A percentile compares a stretch with the other conserved stretches of the same genome.
These are phyloP conservation scores for Geoglossum cookeanum DNA, from an alignment of 2,329 filamentous ascomycete genomes.

Conservation along the genomic window DNA sequence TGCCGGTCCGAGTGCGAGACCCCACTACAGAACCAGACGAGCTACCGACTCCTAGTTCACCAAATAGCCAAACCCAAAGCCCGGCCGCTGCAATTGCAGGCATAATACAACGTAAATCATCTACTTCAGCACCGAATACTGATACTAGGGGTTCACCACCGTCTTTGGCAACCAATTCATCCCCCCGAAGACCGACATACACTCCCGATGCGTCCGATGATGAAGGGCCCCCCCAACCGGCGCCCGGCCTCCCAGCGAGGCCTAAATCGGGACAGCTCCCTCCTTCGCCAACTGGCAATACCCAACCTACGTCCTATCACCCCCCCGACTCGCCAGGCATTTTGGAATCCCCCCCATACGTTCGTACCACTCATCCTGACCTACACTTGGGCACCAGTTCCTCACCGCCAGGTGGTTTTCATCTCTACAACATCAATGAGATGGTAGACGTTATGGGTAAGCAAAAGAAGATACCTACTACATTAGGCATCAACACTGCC, in stretches of 20 bases:
- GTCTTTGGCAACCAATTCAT: conserved; percentile 32
- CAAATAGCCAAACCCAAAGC: conserved; percentile 9
- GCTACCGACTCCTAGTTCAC: conserved; percentile 21
- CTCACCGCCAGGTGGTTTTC: conserved; percentile 58
- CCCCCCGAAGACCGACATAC: conserved; percentile 33
- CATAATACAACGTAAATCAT: conserved; percentile 31
- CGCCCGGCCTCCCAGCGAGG: conserved; percentile 36
- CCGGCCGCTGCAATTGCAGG: conserved; percentile 31
- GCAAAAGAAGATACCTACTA: conserved; percentile 97
- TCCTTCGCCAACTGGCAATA: conserved; percentile 25
- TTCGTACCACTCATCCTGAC: conserved; percentile 25
- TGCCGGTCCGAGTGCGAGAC: conserved; percentile 9
- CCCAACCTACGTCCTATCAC: conserved; percentile 6
- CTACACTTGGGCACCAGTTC: conserved; percentile 24
- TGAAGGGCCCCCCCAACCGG: conserved; percentile 37
- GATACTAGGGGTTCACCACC: conserved; percentile 16
- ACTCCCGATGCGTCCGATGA: conserved; percentile 52
- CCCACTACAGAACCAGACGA: conserved; percentile 26
- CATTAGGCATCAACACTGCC: conserved; percentile 75
- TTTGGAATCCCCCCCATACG: conserved; percentile 35
- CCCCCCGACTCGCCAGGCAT: conserved; percentile 22
- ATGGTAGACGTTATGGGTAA: conserved; percentile 96
- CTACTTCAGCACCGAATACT: conserved; percentile 15
- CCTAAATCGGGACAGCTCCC: conserved; percentile 36
- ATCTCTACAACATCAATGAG: conserved; percentile 92